These are phyloP conservation scores for sorghum (Sorghum bicolor) DNA, from an alignment of 176 grass and related monocot species.

Conservation along the genomic window Sorghum_bicolor_NCBIv3 NC_012879.2:10540001-10540500, in stretches of 20 bases:
- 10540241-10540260: conserved; percentile 5
- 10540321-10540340: neutral
- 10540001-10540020: too few relatives aligned
- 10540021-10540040: too few relatives aligned
- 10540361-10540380: neutral
- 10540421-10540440: conserved; percentile 14
- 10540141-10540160: neutral
- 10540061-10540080: neutral
- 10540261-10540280: neutral
- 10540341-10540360: neutral
- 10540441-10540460: neutral
- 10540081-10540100: conserved; percentile 32
- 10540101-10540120: neutral
- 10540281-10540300: neutral
- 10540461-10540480: neutral
- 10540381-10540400: neutral
- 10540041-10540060: too few relatives aligned
- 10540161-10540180: too few relatives aligned
- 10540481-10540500: neutral
- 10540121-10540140: neutral
- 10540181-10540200: neutral
- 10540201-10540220: neutral
- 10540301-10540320: neutral
- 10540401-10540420: conserved; percentile 8
- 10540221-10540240: neutral